Base-by-base conservation (phyloP, 345 rosid genomes). In the Combretum micranthum region DNA sequence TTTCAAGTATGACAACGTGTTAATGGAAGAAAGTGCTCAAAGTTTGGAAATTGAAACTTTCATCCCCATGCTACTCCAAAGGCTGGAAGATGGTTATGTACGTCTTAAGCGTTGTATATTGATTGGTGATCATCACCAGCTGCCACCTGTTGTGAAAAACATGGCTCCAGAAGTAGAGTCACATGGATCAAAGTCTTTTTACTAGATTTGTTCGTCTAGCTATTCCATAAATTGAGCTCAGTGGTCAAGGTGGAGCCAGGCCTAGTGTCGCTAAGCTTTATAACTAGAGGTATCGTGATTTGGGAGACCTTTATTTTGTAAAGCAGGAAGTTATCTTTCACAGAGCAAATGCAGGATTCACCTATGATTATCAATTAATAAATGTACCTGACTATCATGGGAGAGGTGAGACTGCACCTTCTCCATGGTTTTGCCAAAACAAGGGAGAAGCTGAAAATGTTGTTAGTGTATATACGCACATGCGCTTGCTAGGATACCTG, bases 11-110 rank as follows among this genome's bases (percentile, higher is more conserved):
- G 99, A 93, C 64, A 93, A 93, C 84, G 73, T 93, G 51, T 62
- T 93, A 72, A 93, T 93, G 99, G 99, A 93, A 93, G 99, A 93
- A 78, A 93, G 99, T 69, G 99, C 99, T 44, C 97, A 93, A 60
- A 93, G 86, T 72, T 74, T 93, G 78, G 99, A 93, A 80, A 93
- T 93, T 60, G 99, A 93, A 67, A 93, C 99, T 60, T 93, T 93
- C 78, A 93, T 93, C 65, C 99, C 99, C 26, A 93, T 93, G 99
- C 71, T 93, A 75, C 99, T 93, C 48, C 99, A 93, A 75, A 79
- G 94, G 72, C 99, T 89, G 72, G 99, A 93, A 72, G 99, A 93
- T 79, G 99, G 99, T 39, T 80, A 81, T 68, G 97, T 96, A 56
- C 86, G 99, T 44, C 91, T 93, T 55, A 93, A 93, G 68, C 97